A percentile compares a stretch with the other conserved stretches of the same genome.
Conservation (phyloP, 192 early-diverging fungal genomes). For the Podila clonocystis region DNA sequence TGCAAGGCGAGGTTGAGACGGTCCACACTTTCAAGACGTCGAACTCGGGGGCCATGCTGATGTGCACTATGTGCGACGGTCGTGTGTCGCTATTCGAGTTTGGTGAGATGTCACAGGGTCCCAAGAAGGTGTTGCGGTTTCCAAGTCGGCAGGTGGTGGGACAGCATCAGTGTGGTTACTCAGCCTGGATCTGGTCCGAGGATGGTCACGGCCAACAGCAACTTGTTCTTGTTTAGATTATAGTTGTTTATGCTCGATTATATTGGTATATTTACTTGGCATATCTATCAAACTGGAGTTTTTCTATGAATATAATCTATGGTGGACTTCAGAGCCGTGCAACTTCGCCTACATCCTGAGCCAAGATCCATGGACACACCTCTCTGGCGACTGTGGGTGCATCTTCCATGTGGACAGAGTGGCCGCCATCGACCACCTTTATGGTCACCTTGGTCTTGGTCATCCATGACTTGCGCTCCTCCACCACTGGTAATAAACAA, state of each 20-base stretch:
- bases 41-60: conserved; percentile 25
- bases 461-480: conserved; percentile 18
- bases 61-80: conserved; percentile 41
- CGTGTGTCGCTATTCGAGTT: conserved; percentile 35
- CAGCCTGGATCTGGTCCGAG: conserved; percentile 28
- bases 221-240: background rate
- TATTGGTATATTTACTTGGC: too few species aligned
- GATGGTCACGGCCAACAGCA: background rate
- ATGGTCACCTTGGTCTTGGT: conserved; percentile 9
- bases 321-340: conserved; percentile 9
- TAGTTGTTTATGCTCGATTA: background rate
- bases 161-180: background rate
- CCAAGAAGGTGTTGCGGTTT: background rate
- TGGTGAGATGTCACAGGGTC: background rate
- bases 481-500: background rate
- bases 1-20: background rate
- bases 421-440: conserved; percentile 17
- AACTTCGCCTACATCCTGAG: conserved; percentile 9
- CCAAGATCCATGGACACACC: conserved; percentile 25
- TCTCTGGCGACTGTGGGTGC: conserved; percentile 16
- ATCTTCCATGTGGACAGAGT: conserved; percentile 44
- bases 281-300: too few species aligned
- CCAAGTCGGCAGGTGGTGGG: background rate
- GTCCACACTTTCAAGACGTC: conserved; percentile 30
- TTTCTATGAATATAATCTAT: too few species aligned